Conservation (phyloP, 768 basidiomycete genomes). For the Lepiota venenata region DNA sequence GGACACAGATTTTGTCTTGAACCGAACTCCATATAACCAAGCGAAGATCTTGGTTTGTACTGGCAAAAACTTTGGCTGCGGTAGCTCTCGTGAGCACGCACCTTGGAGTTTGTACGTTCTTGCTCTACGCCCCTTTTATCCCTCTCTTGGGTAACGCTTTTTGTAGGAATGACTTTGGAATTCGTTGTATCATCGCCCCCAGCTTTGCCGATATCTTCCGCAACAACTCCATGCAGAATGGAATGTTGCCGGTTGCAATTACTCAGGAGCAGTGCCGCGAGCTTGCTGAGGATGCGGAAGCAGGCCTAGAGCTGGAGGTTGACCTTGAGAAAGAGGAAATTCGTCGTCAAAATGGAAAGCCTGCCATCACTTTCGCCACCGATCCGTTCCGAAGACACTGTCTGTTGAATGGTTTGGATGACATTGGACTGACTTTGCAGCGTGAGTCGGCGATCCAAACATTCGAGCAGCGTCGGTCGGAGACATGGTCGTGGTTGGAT, state of each 20-base stretch:
- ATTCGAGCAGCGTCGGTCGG: constrained; percentile 79
- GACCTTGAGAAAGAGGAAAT: constrained; percentile 84
- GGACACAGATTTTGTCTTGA: constrained; percentile 83
- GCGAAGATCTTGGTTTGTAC: constrained; percentile 81
- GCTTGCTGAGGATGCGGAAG: constrained; percentile 76
- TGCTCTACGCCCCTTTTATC: background rate
- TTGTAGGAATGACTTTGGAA: constrained; percentile 81
- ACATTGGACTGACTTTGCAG: constrained; percentile 92
- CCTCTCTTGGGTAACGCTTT: constrained; percentile 3
- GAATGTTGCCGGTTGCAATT: constrained; percentile 79
- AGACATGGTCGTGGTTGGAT: constrained; percentile 94
- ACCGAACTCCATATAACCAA: constrained; percentile 71
- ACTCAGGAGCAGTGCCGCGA: constrained; percentile 66
- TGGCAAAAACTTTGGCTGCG: constrained; percentile 89
- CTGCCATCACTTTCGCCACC: constrained; percentile 70
- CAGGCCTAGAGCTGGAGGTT: constrained; percentile 73
- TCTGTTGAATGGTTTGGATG: constrained; percentile 93
- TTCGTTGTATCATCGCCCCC: constrained; percentile 82
- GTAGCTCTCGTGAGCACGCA: constrained; percentile 88
- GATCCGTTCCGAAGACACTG: constrained; percentile 94
- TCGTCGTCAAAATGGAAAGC: constrained; percentile 67
- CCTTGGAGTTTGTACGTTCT: constrained; percentile 76
- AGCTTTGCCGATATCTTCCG: constrained; percentile 91
- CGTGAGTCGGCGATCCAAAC: constrained; percentile 63
- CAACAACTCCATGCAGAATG: constrained; percentile 90